phyloP scores from a whole-genome alignment of 805 yeast genomes.

The Zygotorulaspora sp. region DNA sequence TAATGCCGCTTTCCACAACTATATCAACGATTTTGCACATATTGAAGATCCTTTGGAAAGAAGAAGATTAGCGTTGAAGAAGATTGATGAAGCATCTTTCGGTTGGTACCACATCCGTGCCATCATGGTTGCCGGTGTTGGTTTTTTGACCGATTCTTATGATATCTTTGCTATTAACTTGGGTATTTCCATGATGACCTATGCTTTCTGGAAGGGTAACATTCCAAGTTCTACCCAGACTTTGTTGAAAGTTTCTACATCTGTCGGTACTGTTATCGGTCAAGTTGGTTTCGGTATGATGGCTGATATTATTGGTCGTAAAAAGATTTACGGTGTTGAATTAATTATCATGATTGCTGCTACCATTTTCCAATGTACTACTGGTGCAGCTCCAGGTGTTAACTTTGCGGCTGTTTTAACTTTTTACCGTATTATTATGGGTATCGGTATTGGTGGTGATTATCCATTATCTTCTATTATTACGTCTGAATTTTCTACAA shows the following conservation, averaged over 20 bases:
- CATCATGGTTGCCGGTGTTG: constrained; percentile 86
- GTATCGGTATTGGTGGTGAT: constrained; percentile 97
- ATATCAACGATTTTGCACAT: constrained; percentile 72
- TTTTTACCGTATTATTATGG: constrained; percentile 80
- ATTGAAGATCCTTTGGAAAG: constrained; percentile 82
- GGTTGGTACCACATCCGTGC: constrained; percentile 83
- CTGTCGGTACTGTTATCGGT: constrained; percentile 92
- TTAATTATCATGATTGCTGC: constrained; percentile 79
- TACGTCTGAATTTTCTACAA: constrained; percentile 87
- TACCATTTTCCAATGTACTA: constrained; percentile 68
- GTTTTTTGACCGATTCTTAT: constrained; percentile 88
- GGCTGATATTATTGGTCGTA: constrained; percentile 82
- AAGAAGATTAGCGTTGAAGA: constrained; percentile 79
- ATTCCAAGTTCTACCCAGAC: constrained; percentile 73
- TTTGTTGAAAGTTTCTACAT: constrained; percentile 78
- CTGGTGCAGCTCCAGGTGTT: constrained; percentile 69
- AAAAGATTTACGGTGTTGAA: constrained; percentile 81
- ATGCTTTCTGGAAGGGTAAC: constrained; percentile 62
- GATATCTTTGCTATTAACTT: constrained; percentile 88
- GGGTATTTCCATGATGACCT: constrained; percentile 72
- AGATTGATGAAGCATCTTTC: constrained; percentile 72
- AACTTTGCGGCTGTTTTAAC: constrained; percentile 68
- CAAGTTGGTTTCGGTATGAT: constrained; percentile 78
- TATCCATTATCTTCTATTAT: constrained; percentile 92
- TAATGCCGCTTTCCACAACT: constrained; percentile 83